Conservation (phyloP, 148 eudicot genomes). For the Chenopodium album region DNA sequence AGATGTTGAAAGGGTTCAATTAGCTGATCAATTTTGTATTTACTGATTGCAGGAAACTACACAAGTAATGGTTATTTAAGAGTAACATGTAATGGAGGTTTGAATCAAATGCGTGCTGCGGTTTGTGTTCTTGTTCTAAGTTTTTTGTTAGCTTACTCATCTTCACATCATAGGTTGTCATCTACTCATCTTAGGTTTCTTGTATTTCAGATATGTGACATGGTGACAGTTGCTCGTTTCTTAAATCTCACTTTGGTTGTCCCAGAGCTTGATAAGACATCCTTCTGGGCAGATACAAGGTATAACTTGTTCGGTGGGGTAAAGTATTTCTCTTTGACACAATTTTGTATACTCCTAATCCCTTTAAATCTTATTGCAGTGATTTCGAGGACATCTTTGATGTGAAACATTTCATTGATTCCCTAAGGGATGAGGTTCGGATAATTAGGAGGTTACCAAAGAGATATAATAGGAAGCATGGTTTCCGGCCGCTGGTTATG, state of each 20-base stretch:
- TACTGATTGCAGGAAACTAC: constrained; percentile 67
- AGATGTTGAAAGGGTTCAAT: background rate
- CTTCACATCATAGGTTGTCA: constrained; percentile 11
- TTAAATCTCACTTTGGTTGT: constrained; percentile 90
- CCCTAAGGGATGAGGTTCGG: constrained; percentile 83
- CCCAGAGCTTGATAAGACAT: constrained; percentile 96
- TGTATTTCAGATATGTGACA: constrained; percentile 85
- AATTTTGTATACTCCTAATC: constrained; percentile 3
- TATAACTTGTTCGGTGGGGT: constrained; percentile 29
- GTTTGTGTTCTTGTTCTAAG: constrained; percentile 42
- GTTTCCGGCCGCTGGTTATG: constrained; percentile 61
- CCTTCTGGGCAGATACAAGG: constrained; percentile 99
- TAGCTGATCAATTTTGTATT: background rate
- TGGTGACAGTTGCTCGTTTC: constrained; percentile 92
- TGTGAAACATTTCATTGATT: constrained; percentile 79
- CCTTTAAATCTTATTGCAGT: constrained; percentile 43
- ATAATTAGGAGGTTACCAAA: constrained; percentile 77
- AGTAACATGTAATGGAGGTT: constrained; percentile 92
- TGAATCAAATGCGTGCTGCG: constrained; percentile 99
- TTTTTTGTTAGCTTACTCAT: constrained; percentile 17
- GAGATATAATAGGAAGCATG: constrained; percentile 56
- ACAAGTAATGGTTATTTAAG: constrained; percentile 78
- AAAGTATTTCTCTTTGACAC: background rate
- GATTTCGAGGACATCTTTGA: constrained; percentile 93
- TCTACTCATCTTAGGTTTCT: constrained; percentile 17